Evolutionary conservation across 495 filamentous ascomycete species (phyloP), one percentile per base, ranked within the genome.

Genomic region (Sporormia fimetaria): DNA sequence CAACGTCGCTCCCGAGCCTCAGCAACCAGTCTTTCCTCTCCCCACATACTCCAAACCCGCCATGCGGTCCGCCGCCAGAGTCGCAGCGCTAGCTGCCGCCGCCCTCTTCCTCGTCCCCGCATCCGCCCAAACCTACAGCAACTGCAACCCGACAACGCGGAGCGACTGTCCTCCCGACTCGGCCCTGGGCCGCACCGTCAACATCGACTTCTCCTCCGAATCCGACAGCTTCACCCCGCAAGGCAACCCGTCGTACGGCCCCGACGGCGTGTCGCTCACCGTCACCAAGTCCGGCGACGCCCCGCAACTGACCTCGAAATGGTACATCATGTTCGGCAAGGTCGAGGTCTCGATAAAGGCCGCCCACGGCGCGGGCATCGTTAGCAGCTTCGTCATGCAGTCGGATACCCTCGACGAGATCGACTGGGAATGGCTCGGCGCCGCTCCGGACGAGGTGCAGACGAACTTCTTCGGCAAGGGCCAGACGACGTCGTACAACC

Each of bases 391-490:
- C 18, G 83, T 95, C 9, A 63, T 98, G 40, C 75, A 90, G 60
- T 94, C 87, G 7, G 88, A 93, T 59, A 74, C 78, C 46, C 73
- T 94, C 9, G 90, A 98, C 60, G 90, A 98, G 63, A 85, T 98
- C 54, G 90, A 95, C 60, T 85, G 85, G 71, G 81, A 86, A 56
- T 86, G 80, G 80, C 61, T 85, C 10, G 80, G 80, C 25, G 68
- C 69, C 30, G 69, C 78, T 52, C 62, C 66, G 38, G 69, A 52
- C 35, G 59, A 77, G 37, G 81, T 92, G 10, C 83, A 94, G 63
- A 81, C 75, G 57, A 94, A 98, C 65, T 98, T 87, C 67, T 98
- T 88, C 57, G 81, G 83, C 57, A 92, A 94, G 65, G 90, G 88
- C 10, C 76, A 83, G 37, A 82, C 79, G 0, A 64, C 62, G 9